Percentiles rank a stretch among this genome's conserved stretches.
These are phyloP conservation scores for Globisporangium nagaii DNA, from an alignment of 352 stramenopile species.

Conservation along the genomic window DNA sequence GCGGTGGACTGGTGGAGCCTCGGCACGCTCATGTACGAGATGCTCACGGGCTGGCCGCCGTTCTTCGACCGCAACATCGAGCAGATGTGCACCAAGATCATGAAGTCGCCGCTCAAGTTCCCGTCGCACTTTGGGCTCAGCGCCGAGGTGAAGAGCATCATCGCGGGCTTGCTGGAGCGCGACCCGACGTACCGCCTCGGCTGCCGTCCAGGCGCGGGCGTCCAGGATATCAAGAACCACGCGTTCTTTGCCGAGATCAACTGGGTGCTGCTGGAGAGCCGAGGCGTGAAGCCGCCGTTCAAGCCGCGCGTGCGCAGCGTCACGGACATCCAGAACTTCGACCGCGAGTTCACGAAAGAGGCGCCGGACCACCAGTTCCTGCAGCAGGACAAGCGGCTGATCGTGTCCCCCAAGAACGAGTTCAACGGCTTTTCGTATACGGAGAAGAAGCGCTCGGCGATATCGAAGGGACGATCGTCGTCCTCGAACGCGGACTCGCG, in stretches of 20 bases:
- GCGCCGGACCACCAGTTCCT: slow-evolving; percentile 70
- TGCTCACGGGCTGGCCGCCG: slow-evolving; percentile 91
- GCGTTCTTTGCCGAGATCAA: slow-evolving; percentile 79
- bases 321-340: slow-evolving; percentile 87
- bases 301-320: slow-evolving; percentile 74
- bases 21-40: slow-evolving; percentile 92
- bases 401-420: slow-evolving; percentile 77
- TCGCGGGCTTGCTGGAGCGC: slow-evolving; percentile 67
- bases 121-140: slow-evolving; percentile 77
- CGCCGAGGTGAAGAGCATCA: slow-evolving; percentile 71
- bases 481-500: slow-evolving; percentile 16
- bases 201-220: slow-evolving; percentile 57
- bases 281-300: slow-evolving; percentile 77
- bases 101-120: slow-evolving; percentile 86
- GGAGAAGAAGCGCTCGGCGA: slow-evolving; percentile 16
- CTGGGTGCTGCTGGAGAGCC: slow-evolving; percentile 66
- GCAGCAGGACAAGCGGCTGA: slow-evolving; percentile 69
- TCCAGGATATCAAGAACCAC: slow-evolving; percentile 75
- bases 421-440: slow-evolving; percentile 86
- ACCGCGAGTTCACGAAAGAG: slow-evolving; percentile 86
- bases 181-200: slow-evolving; percentile 64
- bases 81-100: slow-evolving; percentile 90
- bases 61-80: slow-evolving; percentile 92
- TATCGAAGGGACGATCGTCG: slow-evolving; percentile 15
- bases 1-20: slow-evolving; percentile 94